phyloP scores from a whole-genome alignment of 2,329 filamentous ascomycete genomes.

The Talaromyces islandicus region DNA sequence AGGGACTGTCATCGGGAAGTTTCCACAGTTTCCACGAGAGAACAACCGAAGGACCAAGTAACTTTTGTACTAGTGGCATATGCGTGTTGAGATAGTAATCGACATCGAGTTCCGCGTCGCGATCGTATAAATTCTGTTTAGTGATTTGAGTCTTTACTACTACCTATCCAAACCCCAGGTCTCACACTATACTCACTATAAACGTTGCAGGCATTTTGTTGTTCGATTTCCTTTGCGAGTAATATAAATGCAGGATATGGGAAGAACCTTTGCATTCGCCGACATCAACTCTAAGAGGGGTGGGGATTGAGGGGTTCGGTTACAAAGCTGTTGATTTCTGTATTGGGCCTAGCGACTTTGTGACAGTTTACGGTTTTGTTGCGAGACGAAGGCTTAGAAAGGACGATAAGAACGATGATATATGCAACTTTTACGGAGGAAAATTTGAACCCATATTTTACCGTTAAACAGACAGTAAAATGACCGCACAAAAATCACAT shows the following conservation, averaged over 20 bases:
- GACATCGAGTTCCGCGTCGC: not conserved
- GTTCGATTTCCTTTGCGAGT: not conserved
- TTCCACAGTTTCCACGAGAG: not conserved
- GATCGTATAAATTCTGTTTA: not conserved
- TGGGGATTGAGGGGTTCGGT: not conserved
- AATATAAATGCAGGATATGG: not conserved
- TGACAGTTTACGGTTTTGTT: too few species aligned
- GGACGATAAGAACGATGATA: too few species aligned
- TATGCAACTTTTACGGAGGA: too few species aligned
- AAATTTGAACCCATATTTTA: too few species aligned
- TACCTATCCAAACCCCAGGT: not conserved
- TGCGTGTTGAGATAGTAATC: not conserved
- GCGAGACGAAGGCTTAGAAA: too few species aligned
- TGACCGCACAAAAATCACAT: too few species aligned
- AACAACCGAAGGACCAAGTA: not conserved
- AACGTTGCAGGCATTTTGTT: not conserved
- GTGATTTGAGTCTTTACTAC: not conserved
- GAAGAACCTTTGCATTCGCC: not conserved
- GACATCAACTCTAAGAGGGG: not conserved
- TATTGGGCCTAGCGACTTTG: not conserved
- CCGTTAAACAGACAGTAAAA: too few species aligned
- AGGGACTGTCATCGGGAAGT: not conserved
- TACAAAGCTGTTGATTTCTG: not conserved
- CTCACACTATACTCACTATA: not conserved
- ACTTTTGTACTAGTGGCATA: not conserved